Conservation (phyloP, 176 grass and related monocot species). For the Oryza australiensis region DNA sequence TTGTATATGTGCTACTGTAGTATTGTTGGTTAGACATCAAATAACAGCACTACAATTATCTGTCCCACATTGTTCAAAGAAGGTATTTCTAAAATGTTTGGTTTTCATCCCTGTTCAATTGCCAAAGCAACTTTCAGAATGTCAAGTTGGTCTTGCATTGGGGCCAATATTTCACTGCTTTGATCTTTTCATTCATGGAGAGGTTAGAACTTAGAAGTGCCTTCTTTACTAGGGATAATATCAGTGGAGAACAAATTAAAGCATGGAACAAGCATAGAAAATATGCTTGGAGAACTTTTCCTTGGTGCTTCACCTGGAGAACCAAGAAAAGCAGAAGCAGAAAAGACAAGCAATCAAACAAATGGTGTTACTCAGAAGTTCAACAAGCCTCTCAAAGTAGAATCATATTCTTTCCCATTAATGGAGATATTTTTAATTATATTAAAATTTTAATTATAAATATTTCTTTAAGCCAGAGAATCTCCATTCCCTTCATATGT, state of each 20-base stretch:
- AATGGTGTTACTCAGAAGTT: conserved; percentile 38
- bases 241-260: conserved; percentile 49
- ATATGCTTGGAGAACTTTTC: conserved; percentile 13
- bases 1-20: background rate
- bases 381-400: conserved; percentile 34
- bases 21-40: conserved; percentile 27
- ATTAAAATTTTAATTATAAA: background rate
- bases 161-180: conserved; percentile 18
- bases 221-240: conserved; percentile 42
- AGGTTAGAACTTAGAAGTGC: background rate
- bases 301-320: conserved; percentile 27
- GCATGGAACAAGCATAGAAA: conserved; percentile 33
- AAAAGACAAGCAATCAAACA: conserved; percentile 30
- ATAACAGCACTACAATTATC: background rate
- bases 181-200: conserved; percentile 8
- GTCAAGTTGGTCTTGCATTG: conserved; percentile 20
- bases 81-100: background rate
- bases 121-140: conserved; percentile 24
- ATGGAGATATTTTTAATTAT: conserved; percentile 37
- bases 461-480: conserved; percentile 22
- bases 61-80: conserved; percentile 27
- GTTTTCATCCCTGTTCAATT: conserved; percentile 16
- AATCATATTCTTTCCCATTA: conserved; percentile 22
- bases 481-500: conserved; percentile 21
- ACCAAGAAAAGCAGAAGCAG: conserved; percentile 33